Evolutionary conservation across 2,329 filamentous ascomycete species (phyloP).

Genomic region (Fusarium mexicanum): DNA sequence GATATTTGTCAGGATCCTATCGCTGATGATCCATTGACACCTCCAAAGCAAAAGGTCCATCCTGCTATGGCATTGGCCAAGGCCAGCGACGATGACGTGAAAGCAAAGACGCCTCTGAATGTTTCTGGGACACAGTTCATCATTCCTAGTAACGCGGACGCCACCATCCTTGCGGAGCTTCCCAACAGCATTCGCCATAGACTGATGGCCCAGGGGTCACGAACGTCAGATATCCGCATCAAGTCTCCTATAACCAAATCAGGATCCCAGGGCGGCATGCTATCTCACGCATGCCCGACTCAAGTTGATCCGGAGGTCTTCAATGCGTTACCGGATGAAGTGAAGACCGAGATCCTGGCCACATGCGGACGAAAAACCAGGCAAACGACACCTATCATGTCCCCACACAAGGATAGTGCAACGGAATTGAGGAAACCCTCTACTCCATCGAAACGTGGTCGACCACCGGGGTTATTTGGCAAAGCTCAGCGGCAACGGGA

Average conservation of each 20-base stretch:
- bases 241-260: constrained; percentile 45
- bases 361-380: constrained; percentile 65
- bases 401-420: constrained; percentile 65
- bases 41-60: constrained; percentile 62
- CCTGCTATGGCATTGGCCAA: constrained; percentile 63
- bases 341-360: constrained; percentile 83
- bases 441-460: constrained; percentile 73
- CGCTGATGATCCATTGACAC: constrained; percentile 63
- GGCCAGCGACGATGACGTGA: constrained; percentile 59
- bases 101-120: constrained; percentile 77
- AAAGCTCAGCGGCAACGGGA: constrained; percentile 63
- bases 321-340: constrained; percentile 82
- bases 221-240: constrained; percentile 26
- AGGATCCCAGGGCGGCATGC: constrained; percentile 54
- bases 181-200: constrained; percentile 83
- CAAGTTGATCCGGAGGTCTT: constrained; percentile 89
- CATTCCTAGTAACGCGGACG: constrained; percentile 84
- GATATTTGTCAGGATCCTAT: constrained; percentile 61
- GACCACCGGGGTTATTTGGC: constrained; percentile 52
- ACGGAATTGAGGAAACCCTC: constrained; percentile 62
- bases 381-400: constrained; percentile 56
- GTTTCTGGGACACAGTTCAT: constrained; percentile 91
- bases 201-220: constrained; percentile 68
- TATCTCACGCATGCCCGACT: constrained; percentile 66
- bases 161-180: constrained; percentile 82